These are phyloP conservation scores for Ambrosia artemisiifolia DNA, from an alignment of 129 eudicot species.

Conservation along the genomic window DNA sequence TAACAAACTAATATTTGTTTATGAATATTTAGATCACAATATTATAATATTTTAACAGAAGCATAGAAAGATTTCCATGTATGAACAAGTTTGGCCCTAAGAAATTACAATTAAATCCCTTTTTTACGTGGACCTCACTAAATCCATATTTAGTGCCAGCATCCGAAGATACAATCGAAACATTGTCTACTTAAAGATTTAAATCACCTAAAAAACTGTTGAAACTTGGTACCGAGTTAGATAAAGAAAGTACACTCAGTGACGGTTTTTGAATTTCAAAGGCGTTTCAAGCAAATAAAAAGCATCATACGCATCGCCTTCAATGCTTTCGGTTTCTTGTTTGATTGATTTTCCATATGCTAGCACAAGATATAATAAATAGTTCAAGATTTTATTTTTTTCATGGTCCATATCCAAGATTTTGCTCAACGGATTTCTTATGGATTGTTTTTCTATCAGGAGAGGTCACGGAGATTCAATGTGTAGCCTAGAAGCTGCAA, in stretches of 20 bases:
- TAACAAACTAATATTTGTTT: too few species aligned
- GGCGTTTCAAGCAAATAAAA: conserved; percentile 23
- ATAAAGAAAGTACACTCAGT: not conserved
- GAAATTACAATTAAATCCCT: not conserved
- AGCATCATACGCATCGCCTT: conserved; percentile 5
- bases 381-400: conserved; percentile 35
- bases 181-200: conserved; percentile 30
- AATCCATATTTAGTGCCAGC: conserved; percentile 5
- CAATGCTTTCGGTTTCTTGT: not conserved
- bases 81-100: conserved; percentile 23
- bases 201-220: conserved; percentile 27
- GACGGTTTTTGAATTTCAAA: conserved; percentile 17
- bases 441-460: conserved; percentile 37
- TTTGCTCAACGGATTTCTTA: conserved; percentile 29
- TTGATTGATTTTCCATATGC: conserved; percentile 31
- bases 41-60: too few species aligned
- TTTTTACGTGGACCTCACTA: conserved; percentile 15
- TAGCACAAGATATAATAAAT: conserved; percentile 32
- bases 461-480: conserved; percentile 39
- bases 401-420: conserved; percentile 18
- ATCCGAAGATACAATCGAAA: conserved; percentile 24
- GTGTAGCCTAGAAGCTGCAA: conserved; percentile 35
- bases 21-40: too few species aligned
- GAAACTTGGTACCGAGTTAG: conserved; percentile 27
- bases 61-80: conserved; percentile 31